Percentiles rank a stretch among this genome's conserved stretches.
Evolutionary conservation across 257 asterid genomes (phyloP).

Genomic region (Solanum okadae): DNA sequence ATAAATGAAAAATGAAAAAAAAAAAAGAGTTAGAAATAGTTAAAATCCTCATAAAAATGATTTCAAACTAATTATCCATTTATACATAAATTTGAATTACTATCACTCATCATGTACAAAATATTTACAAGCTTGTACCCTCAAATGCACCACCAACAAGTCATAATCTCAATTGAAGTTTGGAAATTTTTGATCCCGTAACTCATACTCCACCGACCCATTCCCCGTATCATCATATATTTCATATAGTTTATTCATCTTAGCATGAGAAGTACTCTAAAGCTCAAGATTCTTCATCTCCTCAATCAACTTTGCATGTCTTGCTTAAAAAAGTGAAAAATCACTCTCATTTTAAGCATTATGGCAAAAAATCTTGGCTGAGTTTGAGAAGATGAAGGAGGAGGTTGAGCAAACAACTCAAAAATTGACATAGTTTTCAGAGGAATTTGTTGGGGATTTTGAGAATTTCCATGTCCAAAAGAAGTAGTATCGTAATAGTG

Average conservation of each 20-base stretch:
- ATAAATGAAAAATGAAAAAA: not conserved
- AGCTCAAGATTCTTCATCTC: not conserved
- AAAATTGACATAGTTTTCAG: not conserved
- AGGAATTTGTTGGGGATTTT: not conserved
- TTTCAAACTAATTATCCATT: not conserved
- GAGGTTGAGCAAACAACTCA: not conserved
- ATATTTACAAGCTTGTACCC: not conserved
- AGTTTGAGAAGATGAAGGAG: not conserved
- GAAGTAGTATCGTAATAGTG: not conserved
- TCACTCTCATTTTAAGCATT: not conserved
- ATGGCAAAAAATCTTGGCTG: not conserved
- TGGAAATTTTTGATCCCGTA: not conserved
- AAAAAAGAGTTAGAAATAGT: not conserved
- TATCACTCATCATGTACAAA: not conserved
- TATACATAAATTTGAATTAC: not conserved
- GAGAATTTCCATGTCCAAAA: not conserved
- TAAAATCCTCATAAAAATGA: not conserved
- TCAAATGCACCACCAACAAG: not conserved
- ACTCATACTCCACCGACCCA: not conserved
- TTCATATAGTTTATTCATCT: not conserved
- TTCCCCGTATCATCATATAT: not conserved
- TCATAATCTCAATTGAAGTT: not conserved
- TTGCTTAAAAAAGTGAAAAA: not conserved
- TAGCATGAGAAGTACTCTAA: not conserved
- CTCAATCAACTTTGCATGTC: not conserved